Percentiles rank a stretch among this genome's conserved stretches.
These are phyloP conservation scores for Agrocybe pediades DNA, from an alignment of 768 basidiomycete species.

Conservation along the genomic window DNA sequence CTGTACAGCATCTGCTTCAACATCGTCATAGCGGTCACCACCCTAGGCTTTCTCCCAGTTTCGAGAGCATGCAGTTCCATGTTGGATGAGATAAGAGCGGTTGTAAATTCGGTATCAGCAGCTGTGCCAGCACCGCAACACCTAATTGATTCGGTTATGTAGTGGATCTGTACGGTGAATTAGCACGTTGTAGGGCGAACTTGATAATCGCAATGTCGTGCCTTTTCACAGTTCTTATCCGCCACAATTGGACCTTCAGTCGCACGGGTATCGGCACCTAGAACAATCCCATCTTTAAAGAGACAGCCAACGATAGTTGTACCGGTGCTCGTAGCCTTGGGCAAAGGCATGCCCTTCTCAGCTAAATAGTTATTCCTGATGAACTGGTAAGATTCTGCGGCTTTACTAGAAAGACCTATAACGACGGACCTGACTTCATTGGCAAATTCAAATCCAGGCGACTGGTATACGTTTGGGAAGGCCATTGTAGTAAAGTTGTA, in stretches of 20 bases:
- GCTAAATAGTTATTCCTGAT: constrained; percentile 72
- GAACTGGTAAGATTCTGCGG: not conserved
- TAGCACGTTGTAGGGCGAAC: not conserved
- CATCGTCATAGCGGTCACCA: constrained; percentile 99
- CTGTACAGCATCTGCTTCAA: constrained; percentile 93
- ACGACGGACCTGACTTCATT: constrained; percentile 62
- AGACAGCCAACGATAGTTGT: constrained; percentile 98
- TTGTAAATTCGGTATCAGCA: constrained; percentile 96
- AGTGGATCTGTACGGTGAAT: constrained; percentile 76
- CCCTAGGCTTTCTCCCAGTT: constrained; percentile 88
- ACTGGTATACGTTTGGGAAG: constrained; percentile 45
- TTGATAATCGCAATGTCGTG: not conserved
- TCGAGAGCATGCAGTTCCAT: constrained; percentile 91
- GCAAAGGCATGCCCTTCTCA: constrained; percentile 70
- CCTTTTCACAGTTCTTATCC: constrained; percentile 99
- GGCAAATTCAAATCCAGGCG: constrained; percentile 77
- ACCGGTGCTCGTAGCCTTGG: constrained; percentile 89
- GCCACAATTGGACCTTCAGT: constrained; percentile 94
- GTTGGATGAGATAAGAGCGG: constrained; percentile 93
- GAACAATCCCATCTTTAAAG: constrained; percentile 88
- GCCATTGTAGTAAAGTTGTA: constrained; percentile 37
- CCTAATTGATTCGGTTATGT: constrained; percentile 90
- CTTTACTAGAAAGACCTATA: too few relatives aligned
- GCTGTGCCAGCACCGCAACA: constrained; percentile 99
- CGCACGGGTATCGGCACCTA: constrained; percentile 96